Conservation (phyloP, 73 alveolate species). For the Symbiodinium natans region DNA sequence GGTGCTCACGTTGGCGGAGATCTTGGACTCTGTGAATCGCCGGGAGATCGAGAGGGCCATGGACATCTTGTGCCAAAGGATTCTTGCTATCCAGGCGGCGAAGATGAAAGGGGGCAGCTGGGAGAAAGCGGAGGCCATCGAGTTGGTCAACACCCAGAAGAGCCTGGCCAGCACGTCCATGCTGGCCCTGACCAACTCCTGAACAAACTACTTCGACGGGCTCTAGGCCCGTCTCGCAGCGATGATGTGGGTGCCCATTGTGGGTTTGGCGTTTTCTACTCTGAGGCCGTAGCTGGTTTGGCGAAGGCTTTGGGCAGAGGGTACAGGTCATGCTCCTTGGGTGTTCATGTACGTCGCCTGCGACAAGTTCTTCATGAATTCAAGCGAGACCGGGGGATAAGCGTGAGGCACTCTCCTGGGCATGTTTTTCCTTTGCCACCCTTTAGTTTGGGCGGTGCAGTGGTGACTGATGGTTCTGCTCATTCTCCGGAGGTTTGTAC, state of each 20-base stretch:
- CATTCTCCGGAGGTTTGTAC: background rate
- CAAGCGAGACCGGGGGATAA: background rate
- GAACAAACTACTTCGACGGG: background rate
- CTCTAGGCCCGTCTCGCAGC: constrained; percentile 33
- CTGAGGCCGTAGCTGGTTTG: constrained; percentile 20
- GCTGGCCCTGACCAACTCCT: constrained; percentile 44
- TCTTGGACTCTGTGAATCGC: constrained; percentile 23
- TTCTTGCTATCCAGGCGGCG: constrained; percentile 34
- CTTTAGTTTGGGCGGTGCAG: background rate
- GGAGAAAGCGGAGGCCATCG: constrained; percentile 62
- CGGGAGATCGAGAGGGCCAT: constrained; percentile 17
- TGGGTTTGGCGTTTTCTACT: background rate
- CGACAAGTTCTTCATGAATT: background rate
- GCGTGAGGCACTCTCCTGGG: background rate
- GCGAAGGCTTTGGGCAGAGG: background rate
- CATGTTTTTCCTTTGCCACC: constrained; percentile 19
- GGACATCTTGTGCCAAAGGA: constrained; percentile 13
- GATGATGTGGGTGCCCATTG: background rate
- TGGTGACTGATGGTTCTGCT: background rate
- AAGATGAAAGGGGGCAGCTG: background rate
- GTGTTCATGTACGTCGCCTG: background rate
- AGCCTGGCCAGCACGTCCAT: constrained; percentile 16
- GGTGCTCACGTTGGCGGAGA: constrained; percentile 4
- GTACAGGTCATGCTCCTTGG: background rate
- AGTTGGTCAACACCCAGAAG: constrained; percentile 9